Percentiles rank a stretch among this genome's conserved stretches.
These are phyloP conservation scores for Graphium sp. DNA, from an alignment of 2,329 filamentous ascomycete species.

Conservation along the genomic window DNA sequence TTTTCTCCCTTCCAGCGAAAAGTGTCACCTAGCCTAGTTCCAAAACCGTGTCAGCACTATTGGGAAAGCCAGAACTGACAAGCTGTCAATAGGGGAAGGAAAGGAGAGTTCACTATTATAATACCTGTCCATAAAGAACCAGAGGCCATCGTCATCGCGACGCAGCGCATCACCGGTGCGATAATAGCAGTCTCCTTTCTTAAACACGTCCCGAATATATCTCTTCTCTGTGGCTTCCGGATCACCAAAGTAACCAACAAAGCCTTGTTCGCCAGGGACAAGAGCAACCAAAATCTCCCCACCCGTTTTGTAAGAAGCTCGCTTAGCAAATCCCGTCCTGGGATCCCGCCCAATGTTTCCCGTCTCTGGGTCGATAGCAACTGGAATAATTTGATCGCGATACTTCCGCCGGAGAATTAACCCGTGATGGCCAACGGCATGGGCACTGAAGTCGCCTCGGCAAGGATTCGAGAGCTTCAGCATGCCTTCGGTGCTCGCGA, in stretches of 20 bases:
- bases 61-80: too few species aligned
- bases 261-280: too few species aligned
- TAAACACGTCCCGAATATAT: conserved; percentile 58
- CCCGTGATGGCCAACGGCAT: conserved; percentile 63
- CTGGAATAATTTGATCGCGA: too few species aligned
- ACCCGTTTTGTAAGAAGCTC: too few species aligned
- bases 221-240: too few species aligned
- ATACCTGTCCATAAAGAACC: conserved; percentile 74
- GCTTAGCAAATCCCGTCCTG: conserved; percentile 47
- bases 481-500: conserved; percentile 59
- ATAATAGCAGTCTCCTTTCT: conserved; percentile 66
- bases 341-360: conserved; percentile 53
- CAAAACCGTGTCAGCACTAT: too few species aligned
- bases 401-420: conserved; percentile 34
- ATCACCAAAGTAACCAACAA: too few species aligned
- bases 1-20: conserved; percentile 63
- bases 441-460: conserved; percentile 55
- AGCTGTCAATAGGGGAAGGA: too few species aligned
- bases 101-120: too few species aligned
- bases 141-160: conserved; percentile 52
- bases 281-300: too few species aligned
- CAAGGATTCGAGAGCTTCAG: conserved; percentile 56
- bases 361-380: conserved; percentile 54
- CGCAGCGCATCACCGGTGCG: conserved; percentile 68
- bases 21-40: conserved; percentile 60